These are phyloP conservation scores for Brassica balearica DNA, from an alignment of 441 rosid genomes.

Conservation along the genomic window DNA sequence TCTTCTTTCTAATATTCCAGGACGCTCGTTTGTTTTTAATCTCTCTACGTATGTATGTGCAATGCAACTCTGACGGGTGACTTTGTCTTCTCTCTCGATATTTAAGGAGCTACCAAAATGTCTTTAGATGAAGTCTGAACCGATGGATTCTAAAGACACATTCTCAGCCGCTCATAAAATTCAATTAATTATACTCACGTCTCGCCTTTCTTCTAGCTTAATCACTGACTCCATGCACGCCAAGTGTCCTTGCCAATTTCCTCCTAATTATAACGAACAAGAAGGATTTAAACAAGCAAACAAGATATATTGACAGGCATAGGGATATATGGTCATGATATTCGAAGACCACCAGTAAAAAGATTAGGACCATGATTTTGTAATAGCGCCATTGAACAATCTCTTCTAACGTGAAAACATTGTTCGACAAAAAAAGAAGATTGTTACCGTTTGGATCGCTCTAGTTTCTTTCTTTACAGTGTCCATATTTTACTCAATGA, in stretches of 20 bases:
- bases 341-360: background rate
- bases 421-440: background rate
- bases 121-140: constrained; percentile 26
- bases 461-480: background rate
- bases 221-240: background rate
- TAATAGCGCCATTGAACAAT: background rate
- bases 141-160: constrained; percentile 8
- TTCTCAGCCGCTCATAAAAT: constrained; percentile 37
- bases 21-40: background rate
- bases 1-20: background rate
- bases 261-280: constrained; percentile 23
- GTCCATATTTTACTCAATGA: background rate
- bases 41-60: constrained; percentile 1
- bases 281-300: constrained; percentile 5
- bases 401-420: background rate
- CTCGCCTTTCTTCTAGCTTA: constrained; percentile 45
- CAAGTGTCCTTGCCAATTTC: constrained; percentile 21
- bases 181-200: constrained; percentile 38
- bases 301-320: background rate
- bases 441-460: constrained; percentile 10
- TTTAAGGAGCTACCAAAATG: constrained; percentile 37
- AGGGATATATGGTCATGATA: constrained; percentile 1
- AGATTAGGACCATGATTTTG: constrained; percentile 11
- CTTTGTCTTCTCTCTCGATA: constrained; percentile 35
- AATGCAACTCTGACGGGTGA: constrained; percentile 14